Evolutionary conservation across 106 monocot genomes (phyloP), one percentile per base, ranked within the genome.

Genomic region (Phalaenopsis equestris): DNA sequence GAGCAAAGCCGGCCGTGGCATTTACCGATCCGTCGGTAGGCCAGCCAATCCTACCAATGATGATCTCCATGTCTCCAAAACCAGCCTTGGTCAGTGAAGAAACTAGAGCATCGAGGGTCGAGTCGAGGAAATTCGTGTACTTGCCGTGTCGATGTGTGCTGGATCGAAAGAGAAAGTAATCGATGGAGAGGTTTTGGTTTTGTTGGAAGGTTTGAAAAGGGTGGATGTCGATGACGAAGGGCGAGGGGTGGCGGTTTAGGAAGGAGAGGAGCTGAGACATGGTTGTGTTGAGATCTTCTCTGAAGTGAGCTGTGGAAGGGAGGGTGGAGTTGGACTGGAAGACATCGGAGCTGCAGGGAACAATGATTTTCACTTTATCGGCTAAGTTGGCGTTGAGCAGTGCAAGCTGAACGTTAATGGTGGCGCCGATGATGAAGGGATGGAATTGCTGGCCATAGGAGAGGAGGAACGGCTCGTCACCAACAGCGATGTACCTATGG

Each of bases 21-120:
- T 90, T 90, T 14, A 75, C 39, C 39, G 89, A 87, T 77, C 92
- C 98, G 79, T 98, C 92, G 3, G 98, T 92, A 10, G 98, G 98
- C 98, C 98, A 98, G 47, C 98, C 98, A 49, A 92, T 80, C 68
- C 76, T 87, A 16, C 98, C 98, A 72, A 98, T 86, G 8, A 94
- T 79, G 43, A 98, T 88, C 6, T 91, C 93, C 85, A 94, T 89
- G 56, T 91, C 76, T 5, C 58, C 79, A 52, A 84, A 88, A 16
- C 94, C 92, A 68, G 81, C 73, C 70, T 82, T 88, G 1, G 85
- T 74, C 67, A 98, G 79, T 78, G 89, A 83, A 42, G 91, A 41
- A 42, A 91, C 82, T 76, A 98, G 67, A 7, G 87, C 79, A 77
- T 98, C 94, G 41, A 93, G 84, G 86, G 76, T 84, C 12, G 80